Conservation (phyloP, 2,329 filamentous ascomycete genomes). For the Microdochium nivale region DNA sequence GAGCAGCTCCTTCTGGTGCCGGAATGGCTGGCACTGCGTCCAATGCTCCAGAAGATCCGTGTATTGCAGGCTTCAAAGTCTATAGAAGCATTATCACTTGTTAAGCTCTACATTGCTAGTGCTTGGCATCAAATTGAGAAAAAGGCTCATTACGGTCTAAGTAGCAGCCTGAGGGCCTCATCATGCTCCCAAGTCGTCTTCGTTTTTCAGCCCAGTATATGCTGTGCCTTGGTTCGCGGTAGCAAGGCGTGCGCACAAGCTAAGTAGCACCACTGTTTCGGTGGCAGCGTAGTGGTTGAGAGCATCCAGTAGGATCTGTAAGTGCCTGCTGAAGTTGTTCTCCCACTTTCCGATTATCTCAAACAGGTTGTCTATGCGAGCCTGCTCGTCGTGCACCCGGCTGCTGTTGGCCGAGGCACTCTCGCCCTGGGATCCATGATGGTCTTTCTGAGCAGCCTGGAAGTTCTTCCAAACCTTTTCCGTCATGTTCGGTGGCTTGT, state of each 20-base stretch:
- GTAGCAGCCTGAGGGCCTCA: background rate
- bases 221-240: conserved; percentile 72
- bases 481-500: conserved; percentile 51
- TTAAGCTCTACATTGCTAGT: no score
- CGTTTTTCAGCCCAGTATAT: conserved; percentile 49
- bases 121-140: no score
- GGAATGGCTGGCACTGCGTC: no score
- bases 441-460: conserved; percentile 32
- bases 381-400: conserved; percentile 27
- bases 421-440: conserved; percentile 25
- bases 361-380: conserved; percentile 65
- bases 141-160: background rate
- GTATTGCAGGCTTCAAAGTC: no score
- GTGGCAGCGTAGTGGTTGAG: conserved; percentile 96
- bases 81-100: no score
- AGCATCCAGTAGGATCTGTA: conserved; percentile 90
- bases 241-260: conserved; percentile 74
- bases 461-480: conserved; percentile 52
- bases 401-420: conserved; percentile 26
- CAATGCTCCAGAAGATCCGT: no score
- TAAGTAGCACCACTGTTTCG: conserved; percentile 88
- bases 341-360: conserved; percentile 90
- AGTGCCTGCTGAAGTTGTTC: conserved; percentile 80
- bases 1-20: no score
- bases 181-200: conserved; percentile 35